A percentile compares a stretch with the other conserved stretches of the same genome.
Evolutionary conservation across 2,329 filamentous ascomycete genomes (phyloP).

Genomic region (Clarireedia monteithiana): DNA sequence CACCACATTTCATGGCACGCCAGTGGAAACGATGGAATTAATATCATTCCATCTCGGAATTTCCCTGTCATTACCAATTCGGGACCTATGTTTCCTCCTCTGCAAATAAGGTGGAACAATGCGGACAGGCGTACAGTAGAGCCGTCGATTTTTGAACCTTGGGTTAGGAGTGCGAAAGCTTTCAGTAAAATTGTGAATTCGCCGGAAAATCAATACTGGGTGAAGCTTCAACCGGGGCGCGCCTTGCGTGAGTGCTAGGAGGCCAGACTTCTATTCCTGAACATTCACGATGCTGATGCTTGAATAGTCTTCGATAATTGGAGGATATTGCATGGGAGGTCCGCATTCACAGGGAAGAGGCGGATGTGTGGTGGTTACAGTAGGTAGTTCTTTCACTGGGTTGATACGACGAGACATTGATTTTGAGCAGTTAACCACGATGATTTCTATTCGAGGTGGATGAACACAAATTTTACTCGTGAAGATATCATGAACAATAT

Average conservation of each 20-base stretch:
- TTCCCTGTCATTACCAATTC: conserved; percentile 62
- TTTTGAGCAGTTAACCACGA: conserved; percentile 59
- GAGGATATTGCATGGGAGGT: conserved; percentile 83
- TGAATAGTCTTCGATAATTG: conserved; percentile 85
- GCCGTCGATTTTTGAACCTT: conserved; percentile 31
- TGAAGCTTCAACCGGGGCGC: conserved; percentile 71
- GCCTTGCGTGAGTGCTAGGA: conserved; percentile 55
- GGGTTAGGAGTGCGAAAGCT: conserved; percentile 74
- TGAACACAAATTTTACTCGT: conserved; percentile 55
- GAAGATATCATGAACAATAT: conserved; percentile 23
- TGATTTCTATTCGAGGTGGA: conserved; percentile 71
- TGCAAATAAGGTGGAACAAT: conserved; percentile 86
- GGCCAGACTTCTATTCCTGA: background rate
- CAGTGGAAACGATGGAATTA: conserved; percentile 78
- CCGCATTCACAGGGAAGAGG: conserved; percentile 73
- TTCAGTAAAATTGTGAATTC: conserved; percentile 65
- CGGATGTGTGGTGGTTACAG: conserved; percentile 89
- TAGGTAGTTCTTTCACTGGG: conserved; percentile 38
- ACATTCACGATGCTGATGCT: background rate
- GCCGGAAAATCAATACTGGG: conserved; percentile 63
- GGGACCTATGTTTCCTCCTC: conserved; percentile 10
- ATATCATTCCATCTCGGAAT: conserved; percentile 61
- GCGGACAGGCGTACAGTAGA: conserved; percentile 64
- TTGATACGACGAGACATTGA: background rate
- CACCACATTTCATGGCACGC: conserved; percentile 68